Evolutionary conservation across 345 rosid species (phyloP).

Genomic region (Boechera stricta): DNA sequence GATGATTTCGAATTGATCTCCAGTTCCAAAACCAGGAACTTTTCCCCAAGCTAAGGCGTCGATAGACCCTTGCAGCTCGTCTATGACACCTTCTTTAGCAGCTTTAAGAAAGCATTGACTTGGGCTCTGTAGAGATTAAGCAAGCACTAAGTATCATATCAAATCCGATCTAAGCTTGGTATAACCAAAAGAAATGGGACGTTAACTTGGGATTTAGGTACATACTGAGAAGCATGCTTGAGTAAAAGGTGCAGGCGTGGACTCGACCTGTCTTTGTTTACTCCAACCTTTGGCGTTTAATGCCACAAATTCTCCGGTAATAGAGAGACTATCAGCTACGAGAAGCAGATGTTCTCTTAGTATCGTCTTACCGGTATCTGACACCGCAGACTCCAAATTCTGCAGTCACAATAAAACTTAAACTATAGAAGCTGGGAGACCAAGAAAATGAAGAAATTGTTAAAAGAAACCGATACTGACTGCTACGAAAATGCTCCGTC

Average conservation of each 20-base stretch:
- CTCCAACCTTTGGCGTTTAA: constrained; percentile 75
- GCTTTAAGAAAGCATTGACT: constrained; percentile 80
- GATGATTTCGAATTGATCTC: constrained; percentile 74
- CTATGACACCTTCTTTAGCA: constrained; percentile 71
- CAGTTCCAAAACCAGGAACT: constrained; percentile 73
- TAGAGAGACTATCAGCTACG: constrained; percentile 69
- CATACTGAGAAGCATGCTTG: constrained; percentile 96
- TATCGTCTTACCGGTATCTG: constrained; percentile 78
- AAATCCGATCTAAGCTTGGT: background rate
- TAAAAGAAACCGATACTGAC: constrained; percentile 47
- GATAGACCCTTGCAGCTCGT: constrained; percentile 76
- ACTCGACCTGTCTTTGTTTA: constrained; percentile 65
- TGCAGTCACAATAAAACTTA: constrained; percentile 42
- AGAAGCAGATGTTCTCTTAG: constrained; percentile 75
- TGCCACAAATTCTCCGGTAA: constrained; percentile 89
- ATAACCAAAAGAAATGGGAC: constrained; percentile 13
- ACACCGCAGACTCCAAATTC: constrained; percentile 77
- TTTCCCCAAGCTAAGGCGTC: constrained; percentile 93
- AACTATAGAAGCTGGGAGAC: constrained; percentile 9
- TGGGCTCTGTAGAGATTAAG: constrained; percentile 65
- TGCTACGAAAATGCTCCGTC: constrained; percentile 68
- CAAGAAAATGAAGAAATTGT: constrained; percentile 7
- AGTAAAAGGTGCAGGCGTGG: constrained; percentile 70
- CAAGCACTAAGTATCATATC: constrained; percentile 7
- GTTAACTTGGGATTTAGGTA: constrained; percentile 15